Percentiles rank a stretch among this genome's conserved stretches.
Evolutionary conservation across 306 rosid genomes (phyloP).

Genomic region (Spatholobus suberectus): DNA sequence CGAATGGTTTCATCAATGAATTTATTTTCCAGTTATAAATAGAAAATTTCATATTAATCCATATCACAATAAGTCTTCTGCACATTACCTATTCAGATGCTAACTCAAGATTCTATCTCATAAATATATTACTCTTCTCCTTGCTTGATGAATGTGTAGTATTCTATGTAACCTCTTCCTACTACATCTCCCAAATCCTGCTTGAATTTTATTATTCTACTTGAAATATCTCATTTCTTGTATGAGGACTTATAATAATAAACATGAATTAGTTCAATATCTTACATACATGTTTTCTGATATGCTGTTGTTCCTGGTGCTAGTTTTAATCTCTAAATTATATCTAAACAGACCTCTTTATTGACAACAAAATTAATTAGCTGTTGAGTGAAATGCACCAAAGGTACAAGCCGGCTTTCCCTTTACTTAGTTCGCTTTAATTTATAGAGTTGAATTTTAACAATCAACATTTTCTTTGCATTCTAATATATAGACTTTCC

Average conservation of each 20-base stretch:
- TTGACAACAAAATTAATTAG: background rate
- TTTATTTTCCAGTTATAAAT: background rate
- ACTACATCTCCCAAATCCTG: background rate
- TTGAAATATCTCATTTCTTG: conserved; percentile 7
- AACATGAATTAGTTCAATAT: background rate
- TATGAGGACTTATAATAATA: background rate
- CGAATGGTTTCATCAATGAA: background rate
- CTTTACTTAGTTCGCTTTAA: background rate
- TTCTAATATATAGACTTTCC: background rate
- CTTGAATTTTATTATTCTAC: conserved; percentile 9
- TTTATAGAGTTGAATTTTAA: background rate
- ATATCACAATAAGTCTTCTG: background rate
- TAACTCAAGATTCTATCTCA: background rate
- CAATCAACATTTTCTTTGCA: background rate
- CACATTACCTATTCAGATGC: conserved; percentile 5
- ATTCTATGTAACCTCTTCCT: background rate
- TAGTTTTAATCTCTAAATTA: background rate
- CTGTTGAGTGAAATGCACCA: background rate
- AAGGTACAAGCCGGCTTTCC: background rate
- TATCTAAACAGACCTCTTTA: background rate
- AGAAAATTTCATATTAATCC: background rate
- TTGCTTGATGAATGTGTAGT: background rate
- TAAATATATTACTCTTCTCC: background rate
- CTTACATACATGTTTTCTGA: background rate
- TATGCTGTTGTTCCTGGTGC: conserved; percentile 3